Evolutionary conservation across 2,329 filamentous ascomycete genomes (phyloP), one percentile per base, ranked within the genome.

Genomic region (Fusarium chuoi): DNA sequence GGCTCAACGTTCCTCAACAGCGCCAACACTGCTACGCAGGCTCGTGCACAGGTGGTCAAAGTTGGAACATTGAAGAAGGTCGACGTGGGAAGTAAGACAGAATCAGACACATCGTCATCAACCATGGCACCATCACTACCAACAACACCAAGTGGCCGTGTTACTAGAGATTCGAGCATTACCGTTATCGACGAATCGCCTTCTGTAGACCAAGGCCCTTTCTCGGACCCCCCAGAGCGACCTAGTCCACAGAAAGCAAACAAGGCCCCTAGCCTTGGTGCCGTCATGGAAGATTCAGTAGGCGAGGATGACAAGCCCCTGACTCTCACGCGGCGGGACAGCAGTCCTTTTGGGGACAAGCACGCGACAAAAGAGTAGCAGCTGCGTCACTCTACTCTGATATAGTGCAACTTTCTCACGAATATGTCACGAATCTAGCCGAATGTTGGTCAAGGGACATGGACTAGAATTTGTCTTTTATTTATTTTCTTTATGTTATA

Each of bases 1-100:
- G 90, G 91, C 24, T 91, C 90, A 26, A 91, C 91, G 3, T 92
- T 92, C 81, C 83, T 93, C 74, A 92, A 90, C 83, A 91, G 87
- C 70, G 89, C 89, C 72, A 90, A 85, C 76, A 91, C 89, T 5
- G 89, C 88, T 20, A 88, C 85, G 30, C 86, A 88, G 28, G 87
- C 87, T 33, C 87, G 87, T 56, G 89, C 89, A 28, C 89, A 91
- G 77, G 86, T 92, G 41, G 87, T 92, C 54, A 88, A 89, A 67
- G 88, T 92, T 26, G 87, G 86, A 46, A 87, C 83, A 17, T 79
- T 83, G 42, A 89, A 87, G 81, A 88, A 86, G 80, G 80, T 83
- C 68, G 79, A 84, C 30, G 76, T 83, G 42, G 80, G 73, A 70
- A 67, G 62, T 58, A 86, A 83, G 77, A 80, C 83, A 10, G 80